phyloP scores from a whole-genome alignment of 2,329 filamentous ascomycete species.

The Ambrosiella cleistominuta region DNA sequence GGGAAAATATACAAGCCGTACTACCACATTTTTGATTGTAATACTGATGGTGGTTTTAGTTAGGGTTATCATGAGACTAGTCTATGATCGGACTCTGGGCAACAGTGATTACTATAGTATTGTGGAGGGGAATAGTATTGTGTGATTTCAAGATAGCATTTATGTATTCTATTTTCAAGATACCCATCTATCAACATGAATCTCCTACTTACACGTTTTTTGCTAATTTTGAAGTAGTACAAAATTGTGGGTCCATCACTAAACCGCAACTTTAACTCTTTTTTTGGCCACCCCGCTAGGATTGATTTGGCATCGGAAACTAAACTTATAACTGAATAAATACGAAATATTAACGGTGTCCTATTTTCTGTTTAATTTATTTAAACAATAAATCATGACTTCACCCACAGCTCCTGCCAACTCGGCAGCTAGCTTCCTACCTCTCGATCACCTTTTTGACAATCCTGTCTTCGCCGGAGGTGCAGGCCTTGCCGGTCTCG shows the following conservation, averaged over 20 bases:
- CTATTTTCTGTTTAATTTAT: background rate
- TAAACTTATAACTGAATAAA: too few relatives aligned
- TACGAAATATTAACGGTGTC: too few relatives aligned
- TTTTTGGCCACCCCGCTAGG: background rate
- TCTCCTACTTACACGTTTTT: background rate
- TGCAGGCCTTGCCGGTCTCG: slow-evolving; percentile 79
- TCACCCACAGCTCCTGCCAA: background rate
- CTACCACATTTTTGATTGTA: too few relatives aligned
- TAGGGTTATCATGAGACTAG: too few relatives aligned
- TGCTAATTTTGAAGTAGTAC: background rate
- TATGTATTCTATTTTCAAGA: too few relatives aligned
- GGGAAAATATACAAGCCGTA: too few relatives aligned
- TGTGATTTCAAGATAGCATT: too few relatives aligned
- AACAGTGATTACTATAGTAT: too few relatives aligned
- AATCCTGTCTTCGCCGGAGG: slow-evolving; percentile 53
- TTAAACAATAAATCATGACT: background rate
- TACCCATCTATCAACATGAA: too few relatives aligned
- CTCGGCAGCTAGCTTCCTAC: slow-evolving; percentile 14
- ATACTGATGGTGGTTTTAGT: too few relatives aligned
- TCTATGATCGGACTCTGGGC: too few relatives aligned
- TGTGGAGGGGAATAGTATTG: too few relatives aligned
- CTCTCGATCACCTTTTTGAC: slow-evolving; percentile 29
- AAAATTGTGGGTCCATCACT: background rate
- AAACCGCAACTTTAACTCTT: background rate
- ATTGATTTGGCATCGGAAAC: background rate